Evolutionary conservation across 306 rosid species (phyloP).

Genomic region (Prunus davidiana): DNA sequence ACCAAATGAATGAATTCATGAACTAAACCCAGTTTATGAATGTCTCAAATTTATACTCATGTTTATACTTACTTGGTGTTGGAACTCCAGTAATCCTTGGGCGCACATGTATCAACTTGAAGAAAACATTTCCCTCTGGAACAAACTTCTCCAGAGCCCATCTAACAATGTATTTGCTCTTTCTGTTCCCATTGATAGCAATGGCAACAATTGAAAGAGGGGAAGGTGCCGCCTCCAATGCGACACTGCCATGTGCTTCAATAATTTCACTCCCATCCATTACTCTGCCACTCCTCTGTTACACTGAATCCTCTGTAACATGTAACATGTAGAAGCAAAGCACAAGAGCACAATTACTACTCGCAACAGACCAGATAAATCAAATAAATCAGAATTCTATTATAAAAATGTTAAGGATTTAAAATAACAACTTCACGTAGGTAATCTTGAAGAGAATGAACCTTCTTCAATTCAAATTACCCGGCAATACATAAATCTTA

Average conservation of each 20-base stretch:
- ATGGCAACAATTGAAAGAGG: conserved; percentile 52
- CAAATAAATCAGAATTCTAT: not conserved
- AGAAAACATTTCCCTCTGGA: conserved; percentile 57
- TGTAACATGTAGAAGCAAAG: conserved; percentile 10
- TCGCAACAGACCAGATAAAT: not conserved
- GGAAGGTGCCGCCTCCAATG: conserved; percentile 28
- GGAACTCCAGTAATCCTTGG: conserved; percentile 64
- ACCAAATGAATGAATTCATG: not conserved
- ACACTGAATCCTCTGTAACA: conserved; percentile 17
- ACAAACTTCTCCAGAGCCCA: conserved; percentile 87
- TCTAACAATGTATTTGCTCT: conserved; percentile 64
- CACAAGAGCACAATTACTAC: not conserved
- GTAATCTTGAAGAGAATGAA: too few relatives aligned
- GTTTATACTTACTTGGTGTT: conserved; percentile 59
- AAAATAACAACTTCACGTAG: too few relatives aligned
- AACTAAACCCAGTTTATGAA: not conserved
- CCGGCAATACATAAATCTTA: too few relatives aligned
- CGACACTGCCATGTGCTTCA: conserved; percentile 20
- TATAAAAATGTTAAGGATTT: not conserved
- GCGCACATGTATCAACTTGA: conserved; percentile 74
- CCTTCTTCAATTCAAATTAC: too few relatives aligned
- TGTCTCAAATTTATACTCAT: not conserved
- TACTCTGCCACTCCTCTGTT: conserved; percentile 8
- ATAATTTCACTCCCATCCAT: conserved; percentile 41
- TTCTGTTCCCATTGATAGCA: conserved; percentile 75